Evolutionary conservation across 768 basidiomycete genomes (phyloP).

Genomic region (Boletus subcaerulescens): DNA sequence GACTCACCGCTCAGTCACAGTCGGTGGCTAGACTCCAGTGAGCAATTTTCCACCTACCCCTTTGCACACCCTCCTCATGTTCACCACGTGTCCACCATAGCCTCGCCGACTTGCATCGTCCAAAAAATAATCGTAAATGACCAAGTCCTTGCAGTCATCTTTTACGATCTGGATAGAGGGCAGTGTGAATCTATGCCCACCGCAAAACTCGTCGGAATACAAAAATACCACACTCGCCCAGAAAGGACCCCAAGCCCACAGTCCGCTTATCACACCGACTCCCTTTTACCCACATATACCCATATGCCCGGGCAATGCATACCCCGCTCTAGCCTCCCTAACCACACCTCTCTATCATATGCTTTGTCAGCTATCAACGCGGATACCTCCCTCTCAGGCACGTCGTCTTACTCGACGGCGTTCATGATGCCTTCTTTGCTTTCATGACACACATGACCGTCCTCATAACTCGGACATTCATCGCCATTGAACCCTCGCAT

Average conservation of each 20-base stretch:
- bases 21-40: slow-evolving; percentile 68
- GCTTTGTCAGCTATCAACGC: slow-evolving; percentile 39
- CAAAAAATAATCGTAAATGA: slow-evolving; percentile 71
- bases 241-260: slow-evolving; percentile 29
- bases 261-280: slow-evolving; percentile 29
- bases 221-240: slow-evolving; percentile 35
- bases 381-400: slow-evolving; percentile 19
- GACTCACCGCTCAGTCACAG: slow-evolving; percentile 65
- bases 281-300: slow-evolving; percentile 31
- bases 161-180: slow-evolving; percentile 67
- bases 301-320: slow-evolving; percentile 34
- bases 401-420: slow-evolving; percentile 27
- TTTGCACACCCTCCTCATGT: slow-evolving; percentile 19
- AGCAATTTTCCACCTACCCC: slow-evolving; percentile 30
- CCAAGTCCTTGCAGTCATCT: slow-evolving; percentile 57
- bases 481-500: slow-evolving; percentile 22
- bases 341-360: slow-evolving; percentile 42
- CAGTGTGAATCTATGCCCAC: slow-evolving; percentile 50
- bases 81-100: slow-evolving; percentile 37
- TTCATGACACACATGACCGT: slow-evolving; percentile 31
- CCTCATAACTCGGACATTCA: slow-evolving; percentile 20
- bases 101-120: slow-evolving; percentile 52
- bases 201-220: slow-evolving; percentile 56
- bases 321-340: slow-evolving; percentile 30
- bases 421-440: slow-evolving; percentile 34